phyloP scores from a whole-genome alignment of 139 green algal species.

The Chlorella ohadii region DNA sequence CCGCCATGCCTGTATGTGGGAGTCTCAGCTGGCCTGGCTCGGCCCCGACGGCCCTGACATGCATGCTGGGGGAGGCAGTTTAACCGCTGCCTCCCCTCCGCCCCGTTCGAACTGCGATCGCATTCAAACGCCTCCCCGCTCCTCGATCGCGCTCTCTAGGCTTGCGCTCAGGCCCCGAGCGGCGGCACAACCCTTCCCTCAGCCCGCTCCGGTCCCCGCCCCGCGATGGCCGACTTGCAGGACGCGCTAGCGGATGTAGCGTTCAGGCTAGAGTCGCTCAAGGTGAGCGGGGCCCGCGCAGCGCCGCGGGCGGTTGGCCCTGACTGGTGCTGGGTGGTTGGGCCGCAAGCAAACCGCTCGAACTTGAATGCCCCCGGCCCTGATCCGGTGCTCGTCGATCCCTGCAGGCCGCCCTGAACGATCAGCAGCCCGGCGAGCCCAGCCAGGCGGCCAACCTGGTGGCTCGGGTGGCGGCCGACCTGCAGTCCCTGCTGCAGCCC shows the following conservation, averaged over 20 bases:
- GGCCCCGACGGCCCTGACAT: too few species aligned
- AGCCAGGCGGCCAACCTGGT: neutral
- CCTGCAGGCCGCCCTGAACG: slow-evolving; percentile 3
- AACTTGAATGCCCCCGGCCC: neutral
- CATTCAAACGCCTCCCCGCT: too few species aligned
- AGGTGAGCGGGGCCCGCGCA: neutral
- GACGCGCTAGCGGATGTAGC: slow-evolving; percentile 24
- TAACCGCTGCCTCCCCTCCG: too few species aligned
- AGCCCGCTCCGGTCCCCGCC: neutral
- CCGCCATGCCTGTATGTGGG: too few species aligned
- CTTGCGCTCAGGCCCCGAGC: neutral
- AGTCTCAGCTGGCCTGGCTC: too few species aligned
- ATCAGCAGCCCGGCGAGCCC: neutral
- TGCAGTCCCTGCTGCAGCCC: slow-evolving; percentile 18
- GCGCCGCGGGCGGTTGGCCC: neutral
- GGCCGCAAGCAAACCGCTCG: neutral
- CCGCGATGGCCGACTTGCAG: neutral
- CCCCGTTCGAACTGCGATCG: too few species aligned
- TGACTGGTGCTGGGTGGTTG: neutral
- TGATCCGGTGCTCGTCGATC: neutral
- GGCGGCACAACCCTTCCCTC: neutral
- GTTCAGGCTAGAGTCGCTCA: slow-evolving; percentile 6
- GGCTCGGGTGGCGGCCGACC: neutral
- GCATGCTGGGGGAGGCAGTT: too few species aligned
- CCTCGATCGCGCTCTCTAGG: too few species aligned